Base-by-base conservation (phyloP, 768 basidiomycete species). In the Pleurotus ostreatus region DNA sequence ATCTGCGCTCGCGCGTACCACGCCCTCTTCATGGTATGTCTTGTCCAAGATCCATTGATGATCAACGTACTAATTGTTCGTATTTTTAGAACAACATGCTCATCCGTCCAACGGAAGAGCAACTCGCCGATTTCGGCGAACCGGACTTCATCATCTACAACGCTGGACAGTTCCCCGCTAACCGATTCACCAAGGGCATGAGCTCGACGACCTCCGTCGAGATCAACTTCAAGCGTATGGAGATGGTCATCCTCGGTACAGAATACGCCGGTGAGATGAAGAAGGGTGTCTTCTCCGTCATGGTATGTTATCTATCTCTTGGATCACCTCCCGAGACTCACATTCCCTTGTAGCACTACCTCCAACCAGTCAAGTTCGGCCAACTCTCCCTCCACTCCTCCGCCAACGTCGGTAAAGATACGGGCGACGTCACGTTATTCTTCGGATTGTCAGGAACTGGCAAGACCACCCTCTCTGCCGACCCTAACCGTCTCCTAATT, bases 101-200 rank as follows among this genome's bases (percentile, higher is more conserved):
- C 59, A 99, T 99, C 71, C 92, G 97, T 57, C 97, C 97, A 41
- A 96, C 95, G 4, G 85, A 91, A 56, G 91, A 95, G 64, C 94
- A 99, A 73, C 84, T 99, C 41, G 86, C 84, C 59, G 81, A 88
- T 68, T 99, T 97, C 69, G 97, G 96, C 68, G 92, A 96, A 66
- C 97, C 97, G 45, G 97, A 99, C 68, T 99, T 99, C 73, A 97
- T 94, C 77, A 98, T 99, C 73, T 98, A 98, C 85, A 98, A 98
- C 73, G 97, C 97, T 46, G 97, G 97, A 61, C 95, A 98, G 72
- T 98, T 99, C 88, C 96, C 97, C 12, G 97, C 97, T 64, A 99
- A 99, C 73, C 90, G 97, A 44, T 98, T 98, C 83, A 99, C 97
- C 59, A 94, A 97, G 79, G 97, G 97, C 73, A 98, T 98, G 97